Evolutionary conservation across 805 yeast species (phyloP).

Genomic region (Zygoascus flipseniorum): DNA sequence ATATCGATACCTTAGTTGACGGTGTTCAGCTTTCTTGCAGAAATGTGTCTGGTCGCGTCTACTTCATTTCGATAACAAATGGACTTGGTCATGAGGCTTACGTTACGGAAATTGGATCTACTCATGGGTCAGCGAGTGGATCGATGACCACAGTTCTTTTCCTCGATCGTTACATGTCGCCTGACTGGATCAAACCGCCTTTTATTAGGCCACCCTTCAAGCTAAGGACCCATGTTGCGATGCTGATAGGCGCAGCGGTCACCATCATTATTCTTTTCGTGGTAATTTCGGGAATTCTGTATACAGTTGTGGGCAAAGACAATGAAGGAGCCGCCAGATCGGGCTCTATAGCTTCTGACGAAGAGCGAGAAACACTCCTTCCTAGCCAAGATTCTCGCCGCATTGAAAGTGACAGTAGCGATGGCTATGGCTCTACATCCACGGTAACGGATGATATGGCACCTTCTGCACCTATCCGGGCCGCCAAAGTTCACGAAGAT

Average conservation of each 20-base stretch:
- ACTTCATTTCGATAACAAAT: slow-evolving; percentile 18
- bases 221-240: slow-evolving; percentile 25
- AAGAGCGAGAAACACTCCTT: slow-evolving; percentile 10
- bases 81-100: slow-evolving; percentile 18
- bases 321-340: neutral
- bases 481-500: slow-evolving; percentile 19
- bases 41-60: slow-evolving; percentile 19
- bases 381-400: neutral
- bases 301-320: slow-evolving; percentile 8
- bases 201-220: slow-evolving; percentile 20
- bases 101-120: slow-evolving; percentile 20
- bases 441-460: neutral
- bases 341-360: neutral
- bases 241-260: slow-evolving; percentile 23
- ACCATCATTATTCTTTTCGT: slow-evolving; percentile 19
- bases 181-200: slow-evolving; percentile 25
- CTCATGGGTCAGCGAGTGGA: slow-evolving; percentile 7
- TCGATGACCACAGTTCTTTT: slow-evolving; percentile 24
- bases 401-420: neutral
- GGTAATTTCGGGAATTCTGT: slow-evolving; percentile 7
- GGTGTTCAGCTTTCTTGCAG: slow-evolving; percentile 13
- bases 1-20: slow-evolving; percentile 19
- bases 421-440: neutral
- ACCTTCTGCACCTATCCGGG: slow-evolving; percentile 18
- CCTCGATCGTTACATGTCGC: slow-evolving; percentile 26